Percentiles rank a stretch among this genome's conserved stretches.
Evolutionary conservation across 176 grass and related monocot genomes (phyloP).

Genomic region (Avena insularis): DNA sequence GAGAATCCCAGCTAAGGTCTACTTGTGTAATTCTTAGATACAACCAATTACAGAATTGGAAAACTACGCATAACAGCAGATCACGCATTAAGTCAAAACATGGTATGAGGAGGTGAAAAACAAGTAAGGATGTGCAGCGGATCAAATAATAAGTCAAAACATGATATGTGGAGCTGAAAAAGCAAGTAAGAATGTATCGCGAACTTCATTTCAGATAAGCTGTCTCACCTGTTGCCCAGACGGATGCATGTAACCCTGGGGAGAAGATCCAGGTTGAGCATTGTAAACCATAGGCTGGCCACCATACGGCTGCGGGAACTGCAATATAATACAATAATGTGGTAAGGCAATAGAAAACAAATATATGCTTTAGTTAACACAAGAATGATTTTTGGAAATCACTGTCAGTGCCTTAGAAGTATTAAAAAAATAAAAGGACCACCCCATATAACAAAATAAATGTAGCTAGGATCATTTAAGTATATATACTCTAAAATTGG

Average conservation of each 20-base stretch:
- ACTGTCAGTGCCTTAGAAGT: background rate
- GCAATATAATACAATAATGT: constrained; percentile 30
- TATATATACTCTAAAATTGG: background rate
- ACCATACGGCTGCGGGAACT: constrained; percentile 64
- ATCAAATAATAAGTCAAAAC: background rate
- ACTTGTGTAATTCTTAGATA: background rate
- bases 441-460: constrained; percentile 4
- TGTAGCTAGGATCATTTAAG: background rate
- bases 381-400: background rate
- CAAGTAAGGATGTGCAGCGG: background rate
- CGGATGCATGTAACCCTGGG: constrained; percentile 73
- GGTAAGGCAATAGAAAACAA: background rate
- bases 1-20: background rate
- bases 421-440: background rate
- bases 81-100: background rate
- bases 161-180: background rate
- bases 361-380: constrained; percentile 24
- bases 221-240: constrained; percentile 53
- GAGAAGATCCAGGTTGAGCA: constrained; percentile 57
- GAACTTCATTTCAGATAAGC: constrained; percentile 23
- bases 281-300: constrained; percentile 62
- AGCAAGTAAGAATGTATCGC: background rate
- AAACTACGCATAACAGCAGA: background rate
- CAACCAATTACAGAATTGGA: background rate
- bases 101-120: background rate